These are phyloP conservation scores for Fusarium metavorans DNA, from an alignment of 2,329 filamentous ascomycete species.

Conservation along the genomic window DNA sequence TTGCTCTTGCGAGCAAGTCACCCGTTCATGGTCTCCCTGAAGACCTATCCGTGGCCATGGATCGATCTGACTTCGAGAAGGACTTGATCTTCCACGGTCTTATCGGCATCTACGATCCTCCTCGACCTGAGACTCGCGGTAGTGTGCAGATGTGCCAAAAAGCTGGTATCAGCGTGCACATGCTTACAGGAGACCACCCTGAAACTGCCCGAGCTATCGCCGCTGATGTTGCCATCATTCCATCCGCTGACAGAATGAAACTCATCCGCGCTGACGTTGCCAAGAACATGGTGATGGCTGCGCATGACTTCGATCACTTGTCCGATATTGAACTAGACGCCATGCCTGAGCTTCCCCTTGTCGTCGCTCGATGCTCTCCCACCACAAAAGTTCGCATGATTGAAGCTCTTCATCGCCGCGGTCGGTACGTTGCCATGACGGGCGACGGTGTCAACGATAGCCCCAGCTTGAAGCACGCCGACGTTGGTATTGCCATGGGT, in stretches of 20 bases:
- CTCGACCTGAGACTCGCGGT: conserved; percentile 69
- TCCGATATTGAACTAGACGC: conserved; percentile 71
- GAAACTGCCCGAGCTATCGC: conserved; percentile 72
- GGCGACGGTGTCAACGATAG: conserved; percentile 79
- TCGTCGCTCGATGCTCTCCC: conserved; percentile 78
- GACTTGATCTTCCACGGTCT: conserved; percentile 73
- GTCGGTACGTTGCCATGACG: conserved; percentile 74
- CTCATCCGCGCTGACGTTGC: conserved; percentile 62
- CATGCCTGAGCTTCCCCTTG: conserved; percentile 72
- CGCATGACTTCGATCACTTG: conserved; percentile 72
- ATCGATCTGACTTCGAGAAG: conserved; percentile 56
- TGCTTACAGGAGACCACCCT: conserved; percentile 75
- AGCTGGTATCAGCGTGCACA: conserved; percentile 72
- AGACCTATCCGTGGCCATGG: conserved; percentile 25
- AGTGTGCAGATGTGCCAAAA: conserved; percentile 66
- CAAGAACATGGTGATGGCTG: conserved; percentile 71
- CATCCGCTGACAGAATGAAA: conserved; percentile 52
- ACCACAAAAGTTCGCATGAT: conserved; percentile 81
- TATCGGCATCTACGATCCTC: conserved; percentile 76
- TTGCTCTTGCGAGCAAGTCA: conserved; percentile 64
- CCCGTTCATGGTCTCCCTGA: conserved; percentile 31
- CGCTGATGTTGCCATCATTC: conserved; percentile 69
- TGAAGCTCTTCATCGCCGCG: conserved; percentile 75
- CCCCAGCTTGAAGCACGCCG: conserved; percentile 73
- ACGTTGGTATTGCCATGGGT: conserved; percentile 80